Conservation (phyloP, 306 rosid genomes). For the Cyamopsis tetragonoloba region DNA sequence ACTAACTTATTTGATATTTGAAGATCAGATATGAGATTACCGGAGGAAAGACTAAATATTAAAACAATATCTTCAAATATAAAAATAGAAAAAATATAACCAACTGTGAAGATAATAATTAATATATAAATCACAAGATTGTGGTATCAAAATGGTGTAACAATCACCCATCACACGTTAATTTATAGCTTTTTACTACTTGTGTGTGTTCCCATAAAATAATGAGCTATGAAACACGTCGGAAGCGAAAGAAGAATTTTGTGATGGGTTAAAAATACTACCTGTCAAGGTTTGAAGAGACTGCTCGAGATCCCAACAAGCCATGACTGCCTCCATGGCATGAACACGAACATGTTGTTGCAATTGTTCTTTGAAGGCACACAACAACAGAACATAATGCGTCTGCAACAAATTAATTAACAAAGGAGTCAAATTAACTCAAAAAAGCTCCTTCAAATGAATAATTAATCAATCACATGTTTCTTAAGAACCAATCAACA, state of each 20-base stretch:
- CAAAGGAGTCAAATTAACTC: no score
- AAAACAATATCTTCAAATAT: no score
- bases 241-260: not conserved
- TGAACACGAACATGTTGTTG: slow-evolving; percentile 87
- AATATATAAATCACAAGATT: no score
- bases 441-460: not conserved
- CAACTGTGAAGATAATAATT: no score
- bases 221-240: not conserved
- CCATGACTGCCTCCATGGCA: slow-evolving; percentile 96
- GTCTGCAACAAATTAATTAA: slow-evolving; percentile 37
- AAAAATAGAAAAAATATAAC: no score
- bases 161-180: no score
- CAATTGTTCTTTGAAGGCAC: slow-evolving; percentile 80
- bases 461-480: not conserved
- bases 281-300: slow-evolving; percentile 85
- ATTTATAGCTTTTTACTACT: not conserved
- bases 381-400: slow-evolving; percentile 66
- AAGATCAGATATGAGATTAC: no score
- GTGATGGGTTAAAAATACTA: slow-evolving; percentile 18
- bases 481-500: slow-evolving; percentile 9
- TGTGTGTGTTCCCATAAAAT: not conserved
- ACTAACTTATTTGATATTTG: no score
- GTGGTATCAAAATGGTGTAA: no score
- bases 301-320: slow-evolving; percentile 92
- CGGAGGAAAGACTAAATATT: no score